Evolutionary conservation across 2,329 filamentous ascomycete species (phyloP), one percentile per base, ranked within the genome.

Genomic region (Oidium heveae): DNA sequence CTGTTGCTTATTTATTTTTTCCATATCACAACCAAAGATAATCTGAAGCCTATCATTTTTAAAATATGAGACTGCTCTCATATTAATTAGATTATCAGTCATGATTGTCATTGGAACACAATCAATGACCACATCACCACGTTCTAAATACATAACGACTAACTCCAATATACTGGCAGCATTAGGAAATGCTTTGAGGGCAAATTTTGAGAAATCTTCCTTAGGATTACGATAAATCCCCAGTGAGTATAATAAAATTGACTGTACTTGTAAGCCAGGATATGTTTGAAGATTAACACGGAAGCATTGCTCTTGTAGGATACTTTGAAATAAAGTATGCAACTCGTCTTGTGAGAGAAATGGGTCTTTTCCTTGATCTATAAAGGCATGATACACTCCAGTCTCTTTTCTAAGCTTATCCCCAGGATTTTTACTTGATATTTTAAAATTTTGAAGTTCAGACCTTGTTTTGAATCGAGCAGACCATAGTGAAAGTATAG

Each of bases 321-420:
- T 61, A 37, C 65, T 68, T 44, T 73, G 66, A 55, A 67, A 70
- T 51, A 72, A 68, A 2, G 68, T 68, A 52, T 71, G 66, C n/a
- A 74, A 64, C 56, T 74, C 72, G 55, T 70, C 69, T 58, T 74
- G 72, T 13, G 71, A 74, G 63, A 69, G 71, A 49, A 71, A 65
- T 2, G 67, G 67, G 57, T 74, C 69, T 34, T 61, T 52, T 63
- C 66, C 12, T 61, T 56, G 57, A 34, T 56, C 54, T 32, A 41
- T 57, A 32, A 58, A 59, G 24, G 57, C 53, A 44, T 60, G 58
- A 56, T 60, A 61, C 4, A 50, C 49, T 1, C 59, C 59, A 39
- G 57, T 55, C 41, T 53, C 54, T 9, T 50, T 37, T 20, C 57
- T 16, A 36, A 55, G 55, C 22, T 46, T 58, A 39, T 59, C 54